Conservation (phyloP, 202 grass and related monocot species). For the Carex sylvatica region DNA sequence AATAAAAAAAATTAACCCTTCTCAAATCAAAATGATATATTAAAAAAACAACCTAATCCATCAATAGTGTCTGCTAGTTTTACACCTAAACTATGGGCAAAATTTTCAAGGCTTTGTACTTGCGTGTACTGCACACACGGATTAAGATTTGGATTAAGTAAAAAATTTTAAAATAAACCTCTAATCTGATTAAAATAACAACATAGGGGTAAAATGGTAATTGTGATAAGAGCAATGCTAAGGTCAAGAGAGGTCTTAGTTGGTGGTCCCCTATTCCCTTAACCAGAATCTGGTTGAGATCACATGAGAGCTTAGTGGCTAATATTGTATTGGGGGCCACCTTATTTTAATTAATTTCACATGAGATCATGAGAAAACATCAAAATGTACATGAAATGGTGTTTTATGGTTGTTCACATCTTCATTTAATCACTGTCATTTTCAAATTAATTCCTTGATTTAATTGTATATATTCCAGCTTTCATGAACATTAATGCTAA, state of each 20-base stretch:
- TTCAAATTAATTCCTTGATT: background rate
- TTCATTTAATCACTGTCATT: background rate
- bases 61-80: background rate
- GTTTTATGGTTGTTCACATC: background rate
- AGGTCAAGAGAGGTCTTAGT: background rate
- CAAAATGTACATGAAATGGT: conserved; percentile 8
- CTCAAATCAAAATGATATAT: no score
- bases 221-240: background rate
- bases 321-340: conserved; percentile 39
- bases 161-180: background rate
- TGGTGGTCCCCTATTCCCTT: conserved; percentile 2
- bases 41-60: background rate
- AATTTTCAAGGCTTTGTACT: background rate
- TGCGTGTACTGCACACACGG: background rate
- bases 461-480: background rate
- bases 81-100: background rate
- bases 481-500: background rate
- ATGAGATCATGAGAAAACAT: background rate
- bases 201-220: conserved; percentile 22
- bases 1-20: no score
- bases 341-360: conserved; percentile 18
- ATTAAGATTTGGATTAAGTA: conserved; percentile 16
- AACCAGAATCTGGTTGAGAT: conserved; percentile 34
- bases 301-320: conserved; percentile 42
- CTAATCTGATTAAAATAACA: background rate